Conservation (phyloP, 2,329 filamentous ascomycete genomes). For the Penicillium sp. region DNA sequence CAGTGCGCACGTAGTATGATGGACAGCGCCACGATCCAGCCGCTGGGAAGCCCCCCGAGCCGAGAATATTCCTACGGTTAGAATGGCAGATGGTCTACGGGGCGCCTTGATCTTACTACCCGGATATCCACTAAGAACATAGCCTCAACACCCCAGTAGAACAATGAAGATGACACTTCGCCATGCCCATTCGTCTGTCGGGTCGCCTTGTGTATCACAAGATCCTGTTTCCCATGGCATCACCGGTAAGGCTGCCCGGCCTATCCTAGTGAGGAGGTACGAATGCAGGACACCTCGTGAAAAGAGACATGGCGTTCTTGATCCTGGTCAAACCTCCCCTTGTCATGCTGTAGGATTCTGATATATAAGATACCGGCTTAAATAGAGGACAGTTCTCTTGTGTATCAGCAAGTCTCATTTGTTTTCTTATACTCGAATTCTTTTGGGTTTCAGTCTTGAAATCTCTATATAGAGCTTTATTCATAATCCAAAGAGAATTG, state of each 20-base stretch:
- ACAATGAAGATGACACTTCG: not conserved
- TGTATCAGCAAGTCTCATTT: not conserved
- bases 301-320: not conserved
- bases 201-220: not conserved
- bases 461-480: not conserved
- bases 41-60: not conserved
- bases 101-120: not conserved
- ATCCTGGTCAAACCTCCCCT: not conserved
- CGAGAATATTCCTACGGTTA: not conserved
- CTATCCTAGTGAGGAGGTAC: constrained; percentile 5
- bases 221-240: not conserved
- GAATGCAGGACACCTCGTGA: constrained; percentile 5
- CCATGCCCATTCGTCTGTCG: not conserved
- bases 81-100: not conserved
- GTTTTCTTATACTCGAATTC: not conserved
- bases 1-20: not conserved
- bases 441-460: not conserved
- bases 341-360: not conserved
- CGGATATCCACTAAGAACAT: not conserved
- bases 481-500: not conserved
- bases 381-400: not conserved
- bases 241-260: not conserved
- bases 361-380: not conserved
- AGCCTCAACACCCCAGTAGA: not conserved
- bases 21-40: not conserved